These are phyloP conservation scores for Phragmites australis DNA, from an alignment of 176 grass and related monocot species.

Conservation along the genomic window DNA sequence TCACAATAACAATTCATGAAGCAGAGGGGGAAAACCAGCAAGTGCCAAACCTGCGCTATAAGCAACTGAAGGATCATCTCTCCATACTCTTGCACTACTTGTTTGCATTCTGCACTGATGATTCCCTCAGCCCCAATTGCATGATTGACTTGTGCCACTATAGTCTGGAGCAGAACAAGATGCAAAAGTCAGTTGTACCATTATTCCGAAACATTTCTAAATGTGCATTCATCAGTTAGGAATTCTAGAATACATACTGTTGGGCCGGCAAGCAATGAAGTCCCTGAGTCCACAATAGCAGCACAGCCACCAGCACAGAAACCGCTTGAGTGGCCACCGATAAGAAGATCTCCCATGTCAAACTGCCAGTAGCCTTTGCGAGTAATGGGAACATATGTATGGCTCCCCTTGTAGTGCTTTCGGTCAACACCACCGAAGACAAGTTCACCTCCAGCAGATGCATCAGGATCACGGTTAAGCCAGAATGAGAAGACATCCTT, in stretches of 20 bases:
- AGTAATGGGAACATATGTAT: conserved; percentile 87
- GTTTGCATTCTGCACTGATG: conserved; percentile 82
- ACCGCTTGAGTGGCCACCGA: conserved; percentile 59
- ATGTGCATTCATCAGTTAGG: background rate
- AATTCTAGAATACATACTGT: conserved; percentile 63
- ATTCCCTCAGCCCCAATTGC: conserved; percentile 95
- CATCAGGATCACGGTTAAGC: conserved; percentile 83
- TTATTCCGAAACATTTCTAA: background rate
- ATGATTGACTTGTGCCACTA: conserved; percentile 85
- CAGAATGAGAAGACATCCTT: conserved; percentile 92
- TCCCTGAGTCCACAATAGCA: conserved; percentile 94
- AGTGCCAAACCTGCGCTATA: conserved; percentile 58
- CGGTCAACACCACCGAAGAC: conserved; percentile 83
- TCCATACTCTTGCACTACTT: conserved; percentile 83
- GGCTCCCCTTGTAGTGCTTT: conserved; percentile 69
- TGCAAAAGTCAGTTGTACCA: background rate
- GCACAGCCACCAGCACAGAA: conserved; percentile 81
- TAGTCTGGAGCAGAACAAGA: conserved; percentile 48
- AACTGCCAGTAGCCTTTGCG: conserved; percentile 93
- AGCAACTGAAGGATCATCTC: conserved; percentile 80
- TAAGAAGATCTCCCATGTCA: conserved; percentile 75
- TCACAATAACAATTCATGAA: conserved; percentile 10
- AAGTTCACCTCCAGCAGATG: conserved; percentile 68
- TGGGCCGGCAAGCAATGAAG: conserved; percentile 80
- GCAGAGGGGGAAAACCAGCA: background rate